These are phyloP conservation scores for Zasmidium citrigriseum DNA, from an alignment of 2,329 filamentous ascomycete species.

Conservation along the genomic window DNA sequence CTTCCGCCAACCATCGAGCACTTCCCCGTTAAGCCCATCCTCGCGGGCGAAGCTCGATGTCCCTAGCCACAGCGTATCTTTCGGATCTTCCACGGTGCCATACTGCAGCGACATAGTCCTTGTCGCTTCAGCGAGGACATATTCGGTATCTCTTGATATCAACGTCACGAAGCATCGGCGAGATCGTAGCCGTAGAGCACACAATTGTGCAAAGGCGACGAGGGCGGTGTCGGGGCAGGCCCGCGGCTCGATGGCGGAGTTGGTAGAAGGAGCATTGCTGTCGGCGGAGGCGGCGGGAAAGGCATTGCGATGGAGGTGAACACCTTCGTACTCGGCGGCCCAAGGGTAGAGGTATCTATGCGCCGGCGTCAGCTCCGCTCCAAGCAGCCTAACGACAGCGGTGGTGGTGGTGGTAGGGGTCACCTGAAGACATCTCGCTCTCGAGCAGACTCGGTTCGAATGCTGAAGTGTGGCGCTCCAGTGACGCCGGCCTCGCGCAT, in stretches of 20 bases:
- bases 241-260: too few species aligned
- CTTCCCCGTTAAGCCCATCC: too few species aligned
- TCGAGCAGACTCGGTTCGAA: background rate
- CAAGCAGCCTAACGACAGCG: too few species aligned
- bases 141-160: conserved; percentile 49
- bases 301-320: background rate
- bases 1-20: too few species aligned
- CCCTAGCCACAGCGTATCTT: too few species aligned
- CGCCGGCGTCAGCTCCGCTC: too few species aligned
- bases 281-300: background rate
- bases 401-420: too few species aligned
- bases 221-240: conserved; percentile 34
- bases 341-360: background rate
- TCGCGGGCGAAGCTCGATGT: too few species aligned
- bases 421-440: background rate
- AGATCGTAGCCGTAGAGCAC: conserved; percentile 49
- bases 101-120: conserved; percentile 45
- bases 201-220: conserved; percentile 52
- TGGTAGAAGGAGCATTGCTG: background rate
- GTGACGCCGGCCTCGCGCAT: too few species aligned
- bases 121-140: conserved; percentile 56
- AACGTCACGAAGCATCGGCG: conserved; percentile 54
- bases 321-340: background rate
- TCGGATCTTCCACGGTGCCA: conserved; percentile 29
- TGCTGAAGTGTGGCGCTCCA: too few species aligned